Evolutionary conservation across 306 rosid species (phyloP), one percentile per base, ranked within the genome.

Genomic region (Urtica urens): DNA sequence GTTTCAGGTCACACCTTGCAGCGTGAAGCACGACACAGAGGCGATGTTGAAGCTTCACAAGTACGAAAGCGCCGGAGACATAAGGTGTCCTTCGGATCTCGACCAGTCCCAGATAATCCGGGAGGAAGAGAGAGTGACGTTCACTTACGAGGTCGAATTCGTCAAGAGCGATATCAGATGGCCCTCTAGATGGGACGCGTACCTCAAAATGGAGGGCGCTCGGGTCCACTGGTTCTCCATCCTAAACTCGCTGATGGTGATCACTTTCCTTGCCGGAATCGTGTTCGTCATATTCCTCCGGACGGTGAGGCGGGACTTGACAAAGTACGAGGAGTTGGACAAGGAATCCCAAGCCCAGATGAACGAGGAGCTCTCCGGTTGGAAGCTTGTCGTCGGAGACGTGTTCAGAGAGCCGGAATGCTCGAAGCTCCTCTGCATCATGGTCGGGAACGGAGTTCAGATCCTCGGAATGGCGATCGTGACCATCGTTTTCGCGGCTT

Each of bases 121-220:
- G 66, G 83, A 83, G 76, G 65, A 58, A 5, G 96, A 83, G 82
- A 75, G 58, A 72, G 71, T 88, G 29, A 69, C 96, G 16, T 88
- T 83, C 64, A 81, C 96, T 11, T 88, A 88, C 40, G 93, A 88
- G 67, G 96, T 83, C 60, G 88, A 83, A 35, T 88, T 88, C 55
- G 81, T 80, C 46, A 83, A 78, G 49, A 87, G 96, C 51, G 79
- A 87, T 51, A 53, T 69, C 57, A 76, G 81, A 55, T 87, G 96
- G 96, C 96, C 96, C 3, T 87, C 96, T 6, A 82, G 96, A 34
- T 87, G 96, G 96, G 96, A 87, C 78, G 96, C 96, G 59, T 87
- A 87, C 67, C 54, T 87, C 66, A 80, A 71, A 69, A 87, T 87
- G 96, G 96, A 83, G 71, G 96, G 96, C 67, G 77, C 94, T 12